Evolutionary conservation across 805 yeast species (phyloP), one percentile per base, ranked within the genome.

Genomic region (Kuraishia capsulata): DNA sequence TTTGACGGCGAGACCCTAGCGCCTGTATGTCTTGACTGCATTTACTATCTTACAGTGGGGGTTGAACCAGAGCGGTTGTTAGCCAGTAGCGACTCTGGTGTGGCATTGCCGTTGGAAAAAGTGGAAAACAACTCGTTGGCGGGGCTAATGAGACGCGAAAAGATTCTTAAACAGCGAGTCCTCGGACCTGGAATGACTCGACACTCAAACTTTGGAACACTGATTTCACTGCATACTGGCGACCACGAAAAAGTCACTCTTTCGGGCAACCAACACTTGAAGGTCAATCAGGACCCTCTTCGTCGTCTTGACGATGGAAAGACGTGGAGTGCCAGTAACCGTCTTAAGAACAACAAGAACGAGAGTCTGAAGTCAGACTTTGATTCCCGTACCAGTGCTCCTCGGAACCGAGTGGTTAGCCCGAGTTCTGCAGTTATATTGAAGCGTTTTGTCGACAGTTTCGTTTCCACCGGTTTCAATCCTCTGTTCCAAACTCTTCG

Each of bases 161-260:
- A 69, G 17, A 66, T 67, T 24, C 53, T 80, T 42, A 75, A 73
- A 24, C 48, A 48, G 19, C 42, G 39, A 23, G 39, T 55, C 3
- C 43, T 48, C 21, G 44, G 46, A 20, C 45, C 49, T 24, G 45
- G 43, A 20, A 44, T 28, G 20, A 69, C 86, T 1, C 70, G 98
- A 35, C 98, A 90, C 53, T 89, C 92, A 2, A 69, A 95, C 38
- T 90, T 90, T 62, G 98, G 98, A 1, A 79, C 97, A 0, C 62
- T 89, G 44, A 57, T 88, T 9, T 79, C 95, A 2, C 66, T 90
- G 23, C 77, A 80, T 42, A 73, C 81, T 16, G 68, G 71, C 19
- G 78, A 78, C 38, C 65, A 76, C 21, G 67, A 63, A 3, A 64
- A 83, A 21, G 57, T 83, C 16, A 73, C 85, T 4, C 71, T 87